These are phyloP conservation scores for Fagopyrum esculentum DNA, from an alignment of 148 eudicot species.

Conservation along the genomic window DNA sequence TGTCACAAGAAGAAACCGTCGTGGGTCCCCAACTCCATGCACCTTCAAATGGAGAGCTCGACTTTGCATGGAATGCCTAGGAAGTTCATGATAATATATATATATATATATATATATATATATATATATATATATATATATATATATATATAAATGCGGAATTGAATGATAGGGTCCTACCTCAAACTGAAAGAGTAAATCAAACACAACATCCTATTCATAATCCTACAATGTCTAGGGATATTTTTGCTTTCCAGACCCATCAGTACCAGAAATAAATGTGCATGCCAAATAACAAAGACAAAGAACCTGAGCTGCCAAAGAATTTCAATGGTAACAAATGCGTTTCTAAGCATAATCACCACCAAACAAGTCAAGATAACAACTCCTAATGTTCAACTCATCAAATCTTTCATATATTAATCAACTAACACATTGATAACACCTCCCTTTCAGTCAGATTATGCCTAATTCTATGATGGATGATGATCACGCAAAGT, in stretches of 20 bases:
- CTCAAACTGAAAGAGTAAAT: neutral
- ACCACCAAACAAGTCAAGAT: slow-evolving; percentile 8
- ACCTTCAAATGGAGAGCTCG: neutral
- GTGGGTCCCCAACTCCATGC: neutral
- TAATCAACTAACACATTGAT: slow-evolving; percentile 8
- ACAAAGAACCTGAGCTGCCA: neutral
- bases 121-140: too few relatives aligned
- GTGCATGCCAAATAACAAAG: neutral
- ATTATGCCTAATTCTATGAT: neutral
- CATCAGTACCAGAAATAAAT: neutral
- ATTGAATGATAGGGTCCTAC: slow-evolving; percentile 3
- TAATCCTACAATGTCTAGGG: neutral
- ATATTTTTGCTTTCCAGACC: neutral
- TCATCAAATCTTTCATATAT: neutral
- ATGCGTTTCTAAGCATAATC: neutral
- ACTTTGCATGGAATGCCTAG: too few relatives aligned
- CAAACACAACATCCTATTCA: slow-evolving; percentile 5
- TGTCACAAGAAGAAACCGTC: neutral
- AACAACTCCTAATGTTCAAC: neutral
- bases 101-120: too few relatives aligned
- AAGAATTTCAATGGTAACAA: slow-evolving; percentile 9
- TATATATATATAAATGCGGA: neutral
- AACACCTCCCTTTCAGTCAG: neutral
- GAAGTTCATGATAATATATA: too few relatives aligned
- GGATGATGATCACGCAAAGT: neutral